A percentile compares a stretch with the other conserved stretches of the same genome.
Conservation (phyloP, 1,139 yeast genomes). For the Kluyveromyces sp. region DNA sequence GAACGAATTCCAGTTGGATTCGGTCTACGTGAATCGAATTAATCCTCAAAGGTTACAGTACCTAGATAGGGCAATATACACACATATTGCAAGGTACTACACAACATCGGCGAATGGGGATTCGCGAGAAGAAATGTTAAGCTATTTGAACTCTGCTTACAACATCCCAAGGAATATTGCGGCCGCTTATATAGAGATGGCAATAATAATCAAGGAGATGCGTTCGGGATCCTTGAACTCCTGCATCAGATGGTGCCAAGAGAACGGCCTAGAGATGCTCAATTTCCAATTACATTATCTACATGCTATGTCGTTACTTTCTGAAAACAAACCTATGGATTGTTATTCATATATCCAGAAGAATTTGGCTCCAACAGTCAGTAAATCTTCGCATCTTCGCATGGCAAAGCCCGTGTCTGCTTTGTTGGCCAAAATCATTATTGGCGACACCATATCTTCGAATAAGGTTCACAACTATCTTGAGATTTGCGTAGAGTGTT, state of each 20-base stretch:
- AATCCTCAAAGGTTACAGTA: conserved; percentile 15
- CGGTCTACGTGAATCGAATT: conserved; percentile 34
- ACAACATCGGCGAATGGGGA: conserved; percentile 13
- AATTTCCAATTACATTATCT: conserved; percentile 23
- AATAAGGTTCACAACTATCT: conserved; percentile 18
- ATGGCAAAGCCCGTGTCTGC: conserved; percentile 16
- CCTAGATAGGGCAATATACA: conserved; percentile 23
- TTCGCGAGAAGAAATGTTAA: conserved; percentile 11
- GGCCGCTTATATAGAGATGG: conserved; percentile 20
- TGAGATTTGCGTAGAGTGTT: conserved; percentile 33
- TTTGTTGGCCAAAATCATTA: conserved; percentile 18
- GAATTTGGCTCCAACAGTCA: conserved; percentile 13
- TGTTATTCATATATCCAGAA: conserved; percentile 19
- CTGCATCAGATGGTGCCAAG: conserved; percentile 22
- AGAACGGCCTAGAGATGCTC: conserved; percentile 10
- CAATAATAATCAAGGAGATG: conserved; percentile 22
- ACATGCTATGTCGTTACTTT: conserved; percentile 18
- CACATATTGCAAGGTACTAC: conserved; percentile 25
- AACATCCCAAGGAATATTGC: conserved; percentile 18
- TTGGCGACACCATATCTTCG: conserved; percentile 14
- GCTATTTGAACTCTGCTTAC: conserved; percentile 20
- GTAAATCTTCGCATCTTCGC: conserved; percentile 8
- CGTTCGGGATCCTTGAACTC: conserved; percentile 16
- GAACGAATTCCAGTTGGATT: conserved; percentile 31
- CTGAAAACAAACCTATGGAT: conserved; percentile 13